Conservation (phyloP, 2,329 filamentous ascomycete species). For the Talaromyces albobiverticillius region DNA sequence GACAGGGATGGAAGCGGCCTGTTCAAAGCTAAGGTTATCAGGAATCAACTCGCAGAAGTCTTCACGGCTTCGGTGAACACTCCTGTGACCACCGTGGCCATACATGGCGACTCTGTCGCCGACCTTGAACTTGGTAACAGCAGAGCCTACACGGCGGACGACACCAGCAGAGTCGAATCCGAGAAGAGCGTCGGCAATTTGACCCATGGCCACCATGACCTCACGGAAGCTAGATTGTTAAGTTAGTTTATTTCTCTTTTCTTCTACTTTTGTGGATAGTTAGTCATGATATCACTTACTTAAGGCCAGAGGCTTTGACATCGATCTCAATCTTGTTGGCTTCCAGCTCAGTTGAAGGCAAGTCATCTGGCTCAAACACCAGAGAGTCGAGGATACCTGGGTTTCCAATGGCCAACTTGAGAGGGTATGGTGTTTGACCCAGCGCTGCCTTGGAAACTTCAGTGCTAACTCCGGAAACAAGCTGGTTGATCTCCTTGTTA, state of each 20-base stretch:
- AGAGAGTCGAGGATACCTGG: constrained; percentile 6
- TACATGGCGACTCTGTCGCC: not conserved
- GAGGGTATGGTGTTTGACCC: not conserved
- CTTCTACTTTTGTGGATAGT: too few relatives aligned
- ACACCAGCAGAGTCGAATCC: not conserved
- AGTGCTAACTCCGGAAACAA: too few relatives aligned
- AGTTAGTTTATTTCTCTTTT: too few relatives aligned
- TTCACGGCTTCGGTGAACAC: not conserved
- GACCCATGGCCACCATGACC: too few relatives aligned
- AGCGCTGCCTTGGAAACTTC: not conserved
- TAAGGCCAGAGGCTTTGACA: constrained; percentile 1
- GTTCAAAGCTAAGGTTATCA: constrained; percentile 8
- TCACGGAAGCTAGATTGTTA: too few relatives aligned
- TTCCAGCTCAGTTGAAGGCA: not conserved
- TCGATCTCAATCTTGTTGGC: not conserved
- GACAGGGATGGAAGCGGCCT: constrained; percentile 1
- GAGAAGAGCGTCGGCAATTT: not conserved
- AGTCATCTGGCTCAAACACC: constrained; percentile 4
- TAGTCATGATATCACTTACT: not conserved
- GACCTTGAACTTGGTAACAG: not conserved
- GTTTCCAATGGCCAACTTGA: not conserved
- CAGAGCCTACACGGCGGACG: not conserved
- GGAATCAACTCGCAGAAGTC: constrained; percentile 4
- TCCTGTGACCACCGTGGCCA: not conserved
- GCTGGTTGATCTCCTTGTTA: too few relatives aligned